Base-by-base conservation (phyloP, 306 rosid species). In the Hippophae rhamnoides region DNA sequence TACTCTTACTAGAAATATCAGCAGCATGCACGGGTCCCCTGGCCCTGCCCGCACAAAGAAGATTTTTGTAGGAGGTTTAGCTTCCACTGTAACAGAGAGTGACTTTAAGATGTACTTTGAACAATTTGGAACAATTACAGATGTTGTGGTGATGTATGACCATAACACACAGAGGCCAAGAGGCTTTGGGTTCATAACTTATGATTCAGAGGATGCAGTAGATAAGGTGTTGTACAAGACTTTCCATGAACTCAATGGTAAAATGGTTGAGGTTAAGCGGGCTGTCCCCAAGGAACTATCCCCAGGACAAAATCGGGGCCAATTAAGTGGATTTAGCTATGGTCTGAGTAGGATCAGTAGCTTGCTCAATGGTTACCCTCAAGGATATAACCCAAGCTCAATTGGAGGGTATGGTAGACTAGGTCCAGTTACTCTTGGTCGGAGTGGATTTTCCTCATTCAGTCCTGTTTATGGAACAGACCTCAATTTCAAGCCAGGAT, bases 61-160 rank as follows among this genome's bases (percentile, higher is more conserved):
- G 79, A 88, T 93, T 67, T 93, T 93, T 80, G 99, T 93, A 26
- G 97, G 99, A 71, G 99, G 99, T 56, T 79, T 93, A 79, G 97
- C 99, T 47, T 88, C 99, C 43, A 88, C 97, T 3, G 97, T 93
- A 57, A 88, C 99, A 7, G 99, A 93, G 80, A 82, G 85, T 60
- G 99, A 93, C 69, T 93, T 93, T 82, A 93, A 86, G 83, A 78
- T 56, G 48, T 88, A 93, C 69, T 93, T 93, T 67, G 99, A 93
- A 61, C 97, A 88, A 82, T 93, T 93, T 68, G 99, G 99, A 77
- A 85, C 85, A 40, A 93, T 93, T 66, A 93, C 90, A 23, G 99
- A 93, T 82, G 99, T 93, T 69, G 99, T 93, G 54, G 99, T 93
- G 65, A 93, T 93, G 99, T 93, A 93, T 71, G 99, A 93, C 84